Percentiles rank a stretch among this genome's conserved stretches.
Evolutionary conservation across 805 yeast species (phyloP).

Genomic region (Geotrichum ghanense): DNA sequence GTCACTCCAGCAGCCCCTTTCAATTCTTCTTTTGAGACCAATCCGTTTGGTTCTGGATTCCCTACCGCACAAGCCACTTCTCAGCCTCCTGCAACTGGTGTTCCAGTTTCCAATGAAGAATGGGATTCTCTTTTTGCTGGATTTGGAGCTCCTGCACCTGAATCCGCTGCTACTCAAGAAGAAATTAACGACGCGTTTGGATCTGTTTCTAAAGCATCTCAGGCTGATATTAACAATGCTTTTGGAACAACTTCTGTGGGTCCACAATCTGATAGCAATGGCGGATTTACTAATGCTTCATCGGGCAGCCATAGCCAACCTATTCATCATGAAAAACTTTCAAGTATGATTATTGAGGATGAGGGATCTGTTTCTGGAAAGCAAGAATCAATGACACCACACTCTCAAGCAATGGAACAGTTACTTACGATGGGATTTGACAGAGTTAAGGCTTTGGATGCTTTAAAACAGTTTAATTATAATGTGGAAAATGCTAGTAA

Average conservation of each 20-base stretch:
- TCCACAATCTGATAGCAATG: neutral
- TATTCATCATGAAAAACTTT: too few relatives aligned
- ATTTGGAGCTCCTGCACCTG: conserved; percentile 39
- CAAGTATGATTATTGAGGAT: neutral
- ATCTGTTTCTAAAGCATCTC: neutral
- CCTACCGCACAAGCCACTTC: conserved; percentile 9
- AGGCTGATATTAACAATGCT: neutral
- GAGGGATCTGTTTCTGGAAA: neutral
- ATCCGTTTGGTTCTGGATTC: conserved; percentile 6
- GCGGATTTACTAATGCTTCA: neutral
- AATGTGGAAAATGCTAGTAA: conserved; percentile 82
- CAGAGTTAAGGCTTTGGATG: conserved; percentile 49
- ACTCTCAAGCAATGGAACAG: conserved; percentile 57
- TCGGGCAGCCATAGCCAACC: too few relatives aligned
- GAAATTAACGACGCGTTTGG: conserved; percentile 1
- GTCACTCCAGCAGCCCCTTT: neutral
- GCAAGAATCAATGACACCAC: neutral
- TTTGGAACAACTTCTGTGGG: neutral
- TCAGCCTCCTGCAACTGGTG: conserved; percentile 11
- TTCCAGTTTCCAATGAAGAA: conserved; percentile 44
- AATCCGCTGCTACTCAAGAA: conserved; percentile 11
- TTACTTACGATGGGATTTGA: conserved; percentile 85
- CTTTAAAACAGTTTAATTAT: conserved; percentile 61
- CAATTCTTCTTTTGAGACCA: neutral
- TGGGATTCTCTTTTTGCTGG: conserved; percentile 95